Evolutionary conservation across 768 basidiomycete species (phyloP).

Genomic region (Tylopilus felleus): DNA sequence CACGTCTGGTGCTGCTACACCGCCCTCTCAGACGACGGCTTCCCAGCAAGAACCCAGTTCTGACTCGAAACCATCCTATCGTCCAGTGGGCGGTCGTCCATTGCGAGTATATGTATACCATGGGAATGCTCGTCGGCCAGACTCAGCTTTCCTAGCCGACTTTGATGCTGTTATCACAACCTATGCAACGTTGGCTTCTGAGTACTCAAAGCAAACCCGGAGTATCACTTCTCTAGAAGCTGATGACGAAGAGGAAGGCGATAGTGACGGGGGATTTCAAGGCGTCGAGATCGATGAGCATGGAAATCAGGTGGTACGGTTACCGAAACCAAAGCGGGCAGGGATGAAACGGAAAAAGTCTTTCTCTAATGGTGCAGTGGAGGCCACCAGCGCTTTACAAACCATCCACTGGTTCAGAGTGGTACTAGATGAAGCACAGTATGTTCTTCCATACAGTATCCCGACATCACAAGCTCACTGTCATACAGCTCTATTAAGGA

Average conservation of each 20-base stretch:
- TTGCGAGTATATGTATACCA: conserved; percentile 95
- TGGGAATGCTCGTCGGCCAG: conserved; percentile 81
- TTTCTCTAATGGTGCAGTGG: conserved; percentile 37
- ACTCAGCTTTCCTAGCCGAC: conserved; percentile 83
- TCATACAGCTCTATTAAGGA: conserved; percentile 88
- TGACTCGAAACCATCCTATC: conserved; percentile 29
- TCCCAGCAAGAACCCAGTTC: conserved; percentile 25
- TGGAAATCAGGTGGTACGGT: conserved; percentile 57
- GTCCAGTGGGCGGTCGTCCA: conserved; percentile 46
- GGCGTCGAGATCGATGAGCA: conserved; percentile 65
- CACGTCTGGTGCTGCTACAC: conserved; percentile 35
- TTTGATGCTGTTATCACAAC: conserved; percentile 98
- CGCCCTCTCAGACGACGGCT: conserved; percentile 35
- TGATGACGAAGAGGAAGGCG: conserved; percentile 66
- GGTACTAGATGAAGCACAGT: conserved; percentile 95
- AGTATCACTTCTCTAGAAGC: conserved; percentile 56
- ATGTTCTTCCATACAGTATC: conserved; percentile 35
- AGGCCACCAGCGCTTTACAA: conserved; percentile 78
- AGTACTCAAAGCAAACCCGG: conserved; percentile 85
- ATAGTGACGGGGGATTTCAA: conserved; percentile 60
- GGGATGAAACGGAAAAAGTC: conserved; percentile 65
- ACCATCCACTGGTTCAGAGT: conserved; percentile 96
- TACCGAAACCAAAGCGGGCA: conserved; percentile 64
- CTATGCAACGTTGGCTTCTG: conserved; percentile 91
- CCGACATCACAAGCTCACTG: neutral